These are phyloP conservation scores for Fusarium napiforme DNA, from an alignment of 2,329 filamentous ascomycete species.

Conservation along the genomic window DNA sequence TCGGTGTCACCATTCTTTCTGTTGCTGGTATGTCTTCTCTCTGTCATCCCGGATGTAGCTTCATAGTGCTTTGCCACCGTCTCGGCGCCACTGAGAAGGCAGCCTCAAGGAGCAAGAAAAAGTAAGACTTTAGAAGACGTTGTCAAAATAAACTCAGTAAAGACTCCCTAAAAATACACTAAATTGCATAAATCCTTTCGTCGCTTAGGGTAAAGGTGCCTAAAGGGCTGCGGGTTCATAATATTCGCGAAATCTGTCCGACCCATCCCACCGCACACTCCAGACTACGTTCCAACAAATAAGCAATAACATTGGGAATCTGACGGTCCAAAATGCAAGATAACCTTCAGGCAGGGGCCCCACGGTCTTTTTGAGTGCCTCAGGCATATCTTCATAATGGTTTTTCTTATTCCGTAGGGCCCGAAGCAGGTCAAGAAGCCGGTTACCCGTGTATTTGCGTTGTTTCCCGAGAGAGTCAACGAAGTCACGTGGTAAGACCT, in stretches of 20 bases:
- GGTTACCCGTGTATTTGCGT: conserved; percentile 88
- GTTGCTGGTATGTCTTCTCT: not conserved
- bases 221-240: conserved; percentile 63
- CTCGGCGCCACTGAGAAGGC: not conserved
- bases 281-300: conserved; percentile 81
- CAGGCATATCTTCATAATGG: conserved; percentile 96
- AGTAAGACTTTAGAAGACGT: not conserved
- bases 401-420: conserved; percentile 96
- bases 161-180: not conserved
- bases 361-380: conserved; percentile 75
- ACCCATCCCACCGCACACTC: conserved; percentile 70
- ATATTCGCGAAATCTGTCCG: conserved; percentile 78
- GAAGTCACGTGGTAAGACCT: conserved; percentile 79
- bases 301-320: conserved; percentile 83
- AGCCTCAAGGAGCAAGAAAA: not conserved
- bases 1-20: not conserved
- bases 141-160: not conserved
- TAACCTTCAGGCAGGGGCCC: conserved; percentile 84
- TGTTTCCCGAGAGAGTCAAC: conserved; percentile 92
- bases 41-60: not conserved
- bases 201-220: not conserved
- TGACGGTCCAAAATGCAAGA: conserved; percentile 81
- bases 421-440: conserved; percentile 85
- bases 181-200: not conserved
- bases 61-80: not conserved